These are phyloP conservation scores for Holtermanniella nyarrowii DNA, from an alignment of 768 basidiomycete genomes.

Conservation along the genomic window DNA sequence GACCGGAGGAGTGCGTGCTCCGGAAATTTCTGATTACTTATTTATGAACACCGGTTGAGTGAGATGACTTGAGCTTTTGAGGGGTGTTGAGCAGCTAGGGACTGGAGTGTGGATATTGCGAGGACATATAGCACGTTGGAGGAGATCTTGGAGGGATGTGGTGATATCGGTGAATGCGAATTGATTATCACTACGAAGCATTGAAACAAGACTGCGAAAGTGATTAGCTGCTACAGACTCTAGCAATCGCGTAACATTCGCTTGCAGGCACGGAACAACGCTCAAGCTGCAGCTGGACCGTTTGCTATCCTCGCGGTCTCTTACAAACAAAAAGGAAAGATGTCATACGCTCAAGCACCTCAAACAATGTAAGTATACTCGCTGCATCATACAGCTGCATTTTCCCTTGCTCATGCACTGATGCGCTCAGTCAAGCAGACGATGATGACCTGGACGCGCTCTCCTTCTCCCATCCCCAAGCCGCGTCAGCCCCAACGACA, in stretches of 20 bases:
- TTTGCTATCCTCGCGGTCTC: background rate
- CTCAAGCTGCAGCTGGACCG: background rate
- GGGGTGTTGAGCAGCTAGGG: too few relatives aligned
- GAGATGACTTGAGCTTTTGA: too few relatives aligned
- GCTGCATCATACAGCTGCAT: too few relatives aligned
- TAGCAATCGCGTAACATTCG: background rate
- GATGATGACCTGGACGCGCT: constrained; percentile 39
- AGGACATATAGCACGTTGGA: too few relatives aligned
- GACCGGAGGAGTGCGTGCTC: background rate
- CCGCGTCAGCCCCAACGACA: background rate
- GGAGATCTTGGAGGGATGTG: too few relatives aligned
- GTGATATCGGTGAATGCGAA: too few relatives aligned
- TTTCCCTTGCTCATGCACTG: background rate
- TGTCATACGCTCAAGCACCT: background rate
- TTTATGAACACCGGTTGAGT: background rate
- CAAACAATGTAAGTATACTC: background rate
- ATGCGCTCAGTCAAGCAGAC: constrained; percentile 33
- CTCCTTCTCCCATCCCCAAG: constrained; percentile 28
- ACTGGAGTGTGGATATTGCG: too few relatives aligned
- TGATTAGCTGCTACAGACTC: background rate
- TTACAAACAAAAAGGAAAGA: background rate
- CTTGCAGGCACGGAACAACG: background rate
- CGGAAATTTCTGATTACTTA: background rate
- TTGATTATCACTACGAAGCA: too few relatives aligned
- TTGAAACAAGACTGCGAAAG: background rate